phyloP scores from a whole-genome alignment of 768 basidiomycete species.

The Mycena crocata region DNA sequence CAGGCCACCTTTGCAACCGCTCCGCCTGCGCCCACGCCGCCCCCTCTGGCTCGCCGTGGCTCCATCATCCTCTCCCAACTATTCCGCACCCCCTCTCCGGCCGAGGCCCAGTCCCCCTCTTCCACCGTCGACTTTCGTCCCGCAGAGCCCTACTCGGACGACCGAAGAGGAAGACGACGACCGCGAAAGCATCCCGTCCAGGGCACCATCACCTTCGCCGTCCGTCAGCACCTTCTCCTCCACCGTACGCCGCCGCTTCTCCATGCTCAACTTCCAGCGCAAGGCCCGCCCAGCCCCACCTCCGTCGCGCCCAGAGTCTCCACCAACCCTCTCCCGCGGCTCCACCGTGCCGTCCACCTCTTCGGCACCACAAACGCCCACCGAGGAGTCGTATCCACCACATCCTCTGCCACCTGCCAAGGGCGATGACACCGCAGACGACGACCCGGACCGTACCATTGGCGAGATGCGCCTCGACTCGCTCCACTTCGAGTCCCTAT shows the following conservation, averaged over 20 bases:
- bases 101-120: conserved; percentile 36
- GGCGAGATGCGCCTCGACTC: conserved; percentile 75
- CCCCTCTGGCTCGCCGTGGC: conserved; percentile 52
- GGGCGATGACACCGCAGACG: conserved; percentile 34
- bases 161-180: conserved; percentile 30
- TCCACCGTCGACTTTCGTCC: conserved; percentile 46
- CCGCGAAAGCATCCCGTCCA: conserved; percentile 27
- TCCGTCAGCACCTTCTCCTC: conserved; percentile 35
- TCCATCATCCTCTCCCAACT: conserved; percentile 53
- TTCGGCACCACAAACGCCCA: conserved; percentile 52
- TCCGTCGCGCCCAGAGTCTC: conserved; percentile 13
- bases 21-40: conserved; percentile 44
- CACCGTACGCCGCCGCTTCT: conserved; percentile 45
- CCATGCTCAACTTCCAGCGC: conserved; percentile 50
- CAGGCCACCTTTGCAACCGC: conserved; percentile 37
- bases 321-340: conserved; percentile 38
- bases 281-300: conserved; percentile 32
- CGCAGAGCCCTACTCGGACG: conserved; percentile 38
- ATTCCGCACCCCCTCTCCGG: conserved; percentile 43
- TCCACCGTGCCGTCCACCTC: conserved; percentile 41
- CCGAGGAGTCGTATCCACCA: conserved; percentile 33
- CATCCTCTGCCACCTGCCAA: conserved; percentile 34
- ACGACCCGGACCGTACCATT: conserved; percentile 30
- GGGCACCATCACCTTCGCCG: conserved; percentile 33
- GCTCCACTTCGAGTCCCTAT: conserved; percentile 77